Evolutionary conservation across 257 asterid genomes (phyloP), one percentile per base, ranked within the genome.

Genomic region (Scutellaria barbata): DNA sequence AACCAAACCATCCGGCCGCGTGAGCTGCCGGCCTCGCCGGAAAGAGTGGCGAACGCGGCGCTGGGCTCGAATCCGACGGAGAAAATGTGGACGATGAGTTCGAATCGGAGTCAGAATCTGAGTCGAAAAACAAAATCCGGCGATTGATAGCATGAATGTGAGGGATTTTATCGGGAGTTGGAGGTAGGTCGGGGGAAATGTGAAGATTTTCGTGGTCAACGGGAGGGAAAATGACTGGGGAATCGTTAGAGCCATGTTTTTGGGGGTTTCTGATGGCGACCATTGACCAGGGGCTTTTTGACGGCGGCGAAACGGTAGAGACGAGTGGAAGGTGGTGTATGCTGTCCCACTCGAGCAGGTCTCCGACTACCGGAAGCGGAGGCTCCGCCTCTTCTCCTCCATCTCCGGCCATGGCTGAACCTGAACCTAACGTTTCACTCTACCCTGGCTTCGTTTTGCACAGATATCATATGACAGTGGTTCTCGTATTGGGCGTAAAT

Each of bases 201-300:
- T 54, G 84, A 56, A 91, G 93, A 61, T 89, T 91, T 71, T 87
- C 96, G 76, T 89, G 97, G 81, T 87, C 79, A 48, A 72, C 54
- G 11, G 95, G 95, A 67, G 91, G 95, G 77, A 88, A 88, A 14
- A 85, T 68, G 18, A 81, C 37, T 11, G 81, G 61, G 45, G 79
- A 74, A 51, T 56, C 51, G 61, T 56, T 5, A 37, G 17, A 50
- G 66, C 71, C 61, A 6, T 60, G 12, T 66, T 68, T 53, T 41
- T 63, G 63, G 70, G 48, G 75, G 74, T 76, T 81, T 10, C 75
- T 77, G 76, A 89, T 87, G 78, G 76, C 55, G 42, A 87, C 85
- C 82, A 87, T 66, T 69, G 96, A 76, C 86, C 85, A 77, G 30
- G 46, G 51, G 43, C 59, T 16, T 50, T 76, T 42, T 37, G 68